Conservation (phyloP, 148 eudicot genomes). For the Cornus kousa region DNA sequence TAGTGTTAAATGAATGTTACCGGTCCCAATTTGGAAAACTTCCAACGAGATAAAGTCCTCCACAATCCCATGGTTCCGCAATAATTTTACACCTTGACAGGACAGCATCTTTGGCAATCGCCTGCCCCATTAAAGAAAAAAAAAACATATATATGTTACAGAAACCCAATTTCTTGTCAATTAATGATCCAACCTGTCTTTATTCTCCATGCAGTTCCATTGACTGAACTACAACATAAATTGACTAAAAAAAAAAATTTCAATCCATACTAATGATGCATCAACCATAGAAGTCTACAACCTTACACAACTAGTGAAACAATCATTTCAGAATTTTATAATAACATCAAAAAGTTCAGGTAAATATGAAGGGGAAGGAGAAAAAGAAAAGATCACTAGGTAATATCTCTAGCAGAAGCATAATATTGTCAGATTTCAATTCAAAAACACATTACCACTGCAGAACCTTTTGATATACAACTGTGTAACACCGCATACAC, state of each 20-base stretch:
- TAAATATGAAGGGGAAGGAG: not conserved
- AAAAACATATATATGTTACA: not conserved
- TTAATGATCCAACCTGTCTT: not conserved
- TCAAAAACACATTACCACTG: not conserved
- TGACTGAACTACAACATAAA: too few species aligned
- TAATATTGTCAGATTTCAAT: not conserved
- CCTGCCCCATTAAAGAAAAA: conserved; percentile 48
- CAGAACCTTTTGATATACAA: not conserved
- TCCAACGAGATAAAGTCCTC: conserved; percentile 98
- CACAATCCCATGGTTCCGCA: conserved; percentile 99
- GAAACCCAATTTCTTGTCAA: not conserved
- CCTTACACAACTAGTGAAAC: not conserved
- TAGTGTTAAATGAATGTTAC: conserved; percentile 36
- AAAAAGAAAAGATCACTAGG: not conserved
- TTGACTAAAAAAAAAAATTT: not conserved
- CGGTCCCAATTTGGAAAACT: conserved; percentile 97
- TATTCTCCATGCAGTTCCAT: not conserved
- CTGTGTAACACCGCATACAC: not conserved
- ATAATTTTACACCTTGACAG: conserved; percentile 85
- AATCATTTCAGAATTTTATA: not conserved
- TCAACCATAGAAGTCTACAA: too few species aligned
- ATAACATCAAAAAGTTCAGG: not conserved
- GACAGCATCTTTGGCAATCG: conserved; percentile 82
- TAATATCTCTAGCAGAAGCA: not conserved
- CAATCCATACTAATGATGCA: too few species aligned